Percentiles rank a stretch among this genome's conserved stretches.
These are phyloP conservation scores for Canariomyces notabilis DNA, from an alignment of 2,329 filamentous ascomycete species.

Conservation along the genomic window DNA sequence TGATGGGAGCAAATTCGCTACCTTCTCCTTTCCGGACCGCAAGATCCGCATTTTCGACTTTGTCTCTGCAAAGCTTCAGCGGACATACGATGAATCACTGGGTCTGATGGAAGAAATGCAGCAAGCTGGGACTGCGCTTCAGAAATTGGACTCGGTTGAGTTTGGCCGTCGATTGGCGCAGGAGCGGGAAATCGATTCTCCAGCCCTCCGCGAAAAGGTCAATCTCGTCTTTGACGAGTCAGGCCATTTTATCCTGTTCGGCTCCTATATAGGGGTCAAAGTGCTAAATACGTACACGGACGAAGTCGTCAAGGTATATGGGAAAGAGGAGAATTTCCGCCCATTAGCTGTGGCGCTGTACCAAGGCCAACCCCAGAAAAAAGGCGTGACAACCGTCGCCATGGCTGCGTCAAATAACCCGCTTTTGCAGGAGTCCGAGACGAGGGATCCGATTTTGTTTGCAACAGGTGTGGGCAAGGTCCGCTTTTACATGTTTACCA, in stretches of 20 bases:
- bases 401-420: constrained; percentile 97
- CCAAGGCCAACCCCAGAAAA: constrained; percentile 92
- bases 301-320: constrained; percentile 83
- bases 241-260: constrained; percentile 90
- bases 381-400: constrained; percentile 85
- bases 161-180: constrained; percentile 83
- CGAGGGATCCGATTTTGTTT: constrained; percentile 82
- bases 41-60: constrained; percentile 95
- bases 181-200: constrained; percentile 78
- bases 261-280: constrained; percentile 86
- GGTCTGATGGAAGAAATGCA: constrained; percentile 90
- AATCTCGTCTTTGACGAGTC: constrained; percentile 96
- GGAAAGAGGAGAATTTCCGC: constrained; percentile 81
- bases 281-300: constrained; percentile 96
- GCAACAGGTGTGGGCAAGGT: constrained; percentile 79
- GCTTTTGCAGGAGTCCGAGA: constrained; percentile 84
- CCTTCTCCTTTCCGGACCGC: constrained; percentile 87
- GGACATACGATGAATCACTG: constrained; percentile 93
- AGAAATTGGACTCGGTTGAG: constrained; percentile 82
- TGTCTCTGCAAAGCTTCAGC: constrained; percentile 75
- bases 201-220: constrained; percentile 60
- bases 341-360: constrained; percentile 81
- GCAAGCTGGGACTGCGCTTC: constrained; percentile 76
- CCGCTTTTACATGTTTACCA: constrained; percentile 97
- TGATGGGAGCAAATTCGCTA: constrained; percentile 77